Conservation (phyloP, 768 basidiomycete species). For the Boletales sp. region DNA sequence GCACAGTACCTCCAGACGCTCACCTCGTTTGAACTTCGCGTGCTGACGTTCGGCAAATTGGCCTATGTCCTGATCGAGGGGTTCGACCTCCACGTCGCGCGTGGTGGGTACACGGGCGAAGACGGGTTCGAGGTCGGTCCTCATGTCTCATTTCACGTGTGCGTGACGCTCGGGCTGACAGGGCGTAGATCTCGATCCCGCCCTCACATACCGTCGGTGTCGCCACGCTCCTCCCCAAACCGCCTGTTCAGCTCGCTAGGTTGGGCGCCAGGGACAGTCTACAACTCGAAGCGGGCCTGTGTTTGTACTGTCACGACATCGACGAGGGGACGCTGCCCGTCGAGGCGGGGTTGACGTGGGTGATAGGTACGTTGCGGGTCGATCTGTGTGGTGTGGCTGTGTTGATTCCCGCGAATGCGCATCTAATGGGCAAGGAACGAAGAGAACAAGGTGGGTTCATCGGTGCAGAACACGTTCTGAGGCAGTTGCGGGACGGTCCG, state of each 20-base stretch:
- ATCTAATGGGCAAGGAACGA: conserved; percentile 70
- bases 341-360: conserved; percentile 90
- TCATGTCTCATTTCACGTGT: too few relatives aligned
- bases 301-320: conserved; percentile 91
- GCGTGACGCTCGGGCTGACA: background rate
- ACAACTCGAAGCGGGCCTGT: conserved; percentile 96
- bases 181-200: conserved; percentile 77
- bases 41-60: conserved; percentile 81
- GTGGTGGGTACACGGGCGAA: conserved; percentile 97
- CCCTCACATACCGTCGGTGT: conserved; percentile 71
- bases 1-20: conserved; percentile 74
- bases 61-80: conserved; percentile 72
- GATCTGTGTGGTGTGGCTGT: background rate
- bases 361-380: conserved; percentile 66
- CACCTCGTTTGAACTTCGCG: conserved; percentile 68
- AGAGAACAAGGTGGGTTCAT: conserved; percentile 70
- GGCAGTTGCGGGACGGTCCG: conserved; percentile 79
- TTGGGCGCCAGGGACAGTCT: conserved; percentile 91
- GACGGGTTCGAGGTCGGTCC: conserved; percentile 87
- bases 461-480: conserved; percentile 68
- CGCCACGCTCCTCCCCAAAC: conserved; percentile 56
- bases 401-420: background rate
- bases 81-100: conserved; percentile 72
- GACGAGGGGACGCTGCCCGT: conserved; percentile 84
- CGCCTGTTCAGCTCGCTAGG: conserved; percentile 77